phyloP scores from a whole-genome alignment of 2,329 filamentous ascomycete species.

The Emergomyces pasteurianus region DNA sequence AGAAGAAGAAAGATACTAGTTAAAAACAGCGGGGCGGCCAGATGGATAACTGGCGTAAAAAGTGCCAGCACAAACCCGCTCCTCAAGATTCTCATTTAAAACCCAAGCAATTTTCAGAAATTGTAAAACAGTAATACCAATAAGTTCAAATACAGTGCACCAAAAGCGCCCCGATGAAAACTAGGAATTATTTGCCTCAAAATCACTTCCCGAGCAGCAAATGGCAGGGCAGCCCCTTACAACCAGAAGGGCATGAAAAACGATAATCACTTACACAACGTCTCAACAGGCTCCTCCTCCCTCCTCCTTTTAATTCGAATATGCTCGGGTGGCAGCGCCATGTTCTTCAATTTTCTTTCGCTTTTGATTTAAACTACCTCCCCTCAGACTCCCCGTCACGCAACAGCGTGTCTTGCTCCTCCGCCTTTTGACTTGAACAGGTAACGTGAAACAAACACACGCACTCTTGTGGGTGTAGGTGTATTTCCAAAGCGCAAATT shows the following conservation, averaged over 20 bases:
- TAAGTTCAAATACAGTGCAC: background rate
- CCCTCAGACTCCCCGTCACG: background rate
- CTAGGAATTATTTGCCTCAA: background rate
- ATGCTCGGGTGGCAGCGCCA: conserved; percentile 38
- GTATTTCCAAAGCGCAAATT: too few relatives aligned
- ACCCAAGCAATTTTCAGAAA: background rate
- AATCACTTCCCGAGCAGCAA: background rate
- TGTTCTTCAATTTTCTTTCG: conserved; percentile 11
- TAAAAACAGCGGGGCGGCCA: background rate
- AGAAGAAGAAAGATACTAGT: background rate
- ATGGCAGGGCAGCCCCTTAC: background rate
- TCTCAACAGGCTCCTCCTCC: conserved; percentile 45
- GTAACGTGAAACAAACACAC: background rate
- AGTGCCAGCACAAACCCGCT: background rate
- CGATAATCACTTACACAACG: conserved; percentile 31
- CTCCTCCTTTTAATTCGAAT: conserved; percentile 46
- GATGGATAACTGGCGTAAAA: background rate
- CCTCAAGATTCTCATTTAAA: background rate
- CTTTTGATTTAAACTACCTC: background rate
- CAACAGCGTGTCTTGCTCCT: background rate
- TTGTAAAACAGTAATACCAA: background rate
- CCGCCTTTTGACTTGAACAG: background rate
- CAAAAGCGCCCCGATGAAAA: background rate
- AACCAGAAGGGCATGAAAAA: background rate
- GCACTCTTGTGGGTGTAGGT: background rate